phyloP scores from a whole-genome alignment of 2,329 filamentous ascomycete species.

The Fusarium sp. region DNA sequence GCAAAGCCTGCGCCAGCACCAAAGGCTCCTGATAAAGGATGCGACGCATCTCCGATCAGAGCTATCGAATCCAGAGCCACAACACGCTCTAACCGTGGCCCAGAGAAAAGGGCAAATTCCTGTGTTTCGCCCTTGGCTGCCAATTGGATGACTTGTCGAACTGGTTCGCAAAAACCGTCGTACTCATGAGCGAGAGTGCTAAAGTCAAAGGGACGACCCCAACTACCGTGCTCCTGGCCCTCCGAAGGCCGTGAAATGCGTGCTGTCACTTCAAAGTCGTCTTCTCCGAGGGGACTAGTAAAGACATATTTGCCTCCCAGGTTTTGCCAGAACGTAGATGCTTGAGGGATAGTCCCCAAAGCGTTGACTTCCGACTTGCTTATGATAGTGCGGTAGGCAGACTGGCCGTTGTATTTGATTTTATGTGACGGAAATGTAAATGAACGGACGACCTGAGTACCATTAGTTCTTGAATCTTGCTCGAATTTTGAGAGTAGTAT shows the following conservation, averaged over 20 bases:
- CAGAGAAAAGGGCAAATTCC: constrained; percentile 52
- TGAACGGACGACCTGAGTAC: constrained; percentile 56
- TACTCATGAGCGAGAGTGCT: constrained; percentile 42
- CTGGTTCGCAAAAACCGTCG: constrained; percentile 50
- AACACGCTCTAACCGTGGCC: constrained; percentile 48
- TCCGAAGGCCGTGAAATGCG: constrained; percentile 34
- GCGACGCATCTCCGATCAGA: constrained; percentile 67
- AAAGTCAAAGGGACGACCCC: constrained; percentile 49
- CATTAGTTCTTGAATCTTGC: background rate
- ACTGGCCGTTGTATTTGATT: constrained; percentile 59
- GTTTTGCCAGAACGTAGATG: constrained; percentile 52
- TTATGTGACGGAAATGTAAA: constrained; percentile 58
- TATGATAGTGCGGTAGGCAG: constrained; percentile 53
- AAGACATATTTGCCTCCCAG: constrained; percentile 51
- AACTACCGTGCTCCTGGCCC: constrained; percentile 50
- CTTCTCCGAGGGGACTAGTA: constrained; percentile 52
- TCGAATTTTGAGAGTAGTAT: background rate
- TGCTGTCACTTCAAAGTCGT: constrained; percentile 54
- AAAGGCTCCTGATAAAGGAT: constrained; percentile 64
- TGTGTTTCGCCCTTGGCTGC: constrained; percentile 46
- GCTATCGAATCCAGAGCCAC: constrained; percentile 53
- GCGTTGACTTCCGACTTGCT: constrained; percentile 42
- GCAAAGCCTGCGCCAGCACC: constrained; percentile 57
- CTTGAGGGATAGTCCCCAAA: constrained; percentile 50
- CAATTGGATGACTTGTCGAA: constrained; percentile 49